These are phyloP conservation scores for Sphagnum fallax DNA, from an alignment of 228 moss, liverwort and hornwort species.

Conservation along the genomic window DNA sequence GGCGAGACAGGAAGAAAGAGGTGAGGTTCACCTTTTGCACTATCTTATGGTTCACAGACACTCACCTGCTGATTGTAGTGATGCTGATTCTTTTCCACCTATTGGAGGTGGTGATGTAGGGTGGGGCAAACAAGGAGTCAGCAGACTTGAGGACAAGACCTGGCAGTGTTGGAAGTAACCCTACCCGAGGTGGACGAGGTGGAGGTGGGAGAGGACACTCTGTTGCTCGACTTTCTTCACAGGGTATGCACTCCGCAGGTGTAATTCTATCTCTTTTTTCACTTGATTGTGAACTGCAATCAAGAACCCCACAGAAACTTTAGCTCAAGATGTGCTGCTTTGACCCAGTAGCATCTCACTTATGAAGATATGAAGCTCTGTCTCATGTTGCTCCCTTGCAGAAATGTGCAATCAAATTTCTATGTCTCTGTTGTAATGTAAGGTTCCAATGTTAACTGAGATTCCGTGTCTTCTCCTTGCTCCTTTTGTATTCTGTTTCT, in stretches of 20 bases:
- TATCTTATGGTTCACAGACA: neutral
- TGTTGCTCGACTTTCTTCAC: slow-evolving; percentile 11
- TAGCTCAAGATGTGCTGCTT: no score
- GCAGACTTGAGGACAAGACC: slow-evolving; percentile 33
- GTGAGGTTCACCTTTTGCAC: slow-evolving; percentile 15
- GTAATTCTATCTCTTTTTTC: neutral
- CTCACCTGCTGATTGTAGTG: neutral
- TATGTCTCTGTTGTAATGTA: neutral
- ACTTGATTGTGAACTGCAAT: no score
- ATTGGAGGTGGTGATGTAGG: slow-evolving; percentile 13
- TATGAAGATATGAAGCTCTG: neutral
- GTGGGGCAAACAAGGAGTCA: slow-evolving; percentile 27
- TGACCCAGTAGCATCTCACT: no score
- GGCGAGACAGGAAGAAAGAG: slow-evolving; percentile 91
- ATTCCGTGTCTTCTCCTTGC: no score
- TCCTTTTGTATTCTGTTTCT: no score
- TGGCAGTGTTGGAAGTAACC: slow-evolving; percentile 18
- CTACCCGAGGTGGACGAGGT: slow-evolving; percentile 23
- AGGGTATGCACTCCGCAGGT: slow-evolving; percentile 9
- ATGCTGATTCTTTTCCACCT: no score
- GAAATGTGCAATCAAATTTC: neutral
- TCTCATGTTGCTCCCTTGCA: neutral
- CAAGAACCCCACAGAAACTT: neutral
- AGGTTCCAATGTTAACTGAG: no score
- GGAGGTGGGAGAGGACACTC: slow-evolving; percentile 32